Percentiles rank a stretch among this genome's conserved stretches.
Conservation (phyloP, 345 rosid species). For the Dimocarpus longan region DNA sequence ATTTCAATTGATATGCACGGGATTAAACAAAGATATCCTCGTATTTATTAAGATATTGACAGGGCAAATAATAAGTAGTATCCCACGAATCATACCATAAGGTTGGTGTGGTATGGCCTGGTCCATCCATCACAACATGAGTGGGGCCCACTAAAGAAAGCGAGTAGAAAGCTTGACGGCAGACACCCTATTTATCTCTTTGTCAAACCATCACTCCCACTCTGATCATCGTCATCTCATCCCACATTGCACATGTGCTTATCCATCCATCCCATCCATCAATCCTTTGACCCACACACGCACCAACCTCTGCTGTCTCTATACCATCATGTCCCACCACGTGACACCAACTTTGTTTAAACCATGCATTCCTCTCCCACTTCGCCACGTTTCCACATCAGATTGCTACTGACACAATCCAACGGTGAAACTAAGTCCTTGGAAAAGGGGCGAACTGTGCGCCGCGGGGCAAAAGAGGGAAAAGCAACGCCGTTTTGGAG, state of each 20-base stretch:
- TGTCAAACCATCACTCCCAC: background rate
- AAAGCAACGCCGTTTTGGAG: background rate
- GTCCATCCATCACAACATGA: background rate
- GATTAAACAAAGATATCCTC: no score
- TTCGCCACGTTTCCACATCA: background rate
- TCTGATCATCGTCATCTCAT: background rate
- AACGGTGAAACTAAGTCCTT: background rate
- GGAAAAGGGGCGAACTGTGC: background rate
- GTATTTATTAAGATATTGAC: background rate
- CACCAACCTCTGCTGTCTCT: background rate
- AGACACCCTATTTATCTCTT: background rate
- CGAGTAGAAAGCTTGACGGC: background rate
- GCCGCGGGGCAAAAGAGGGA: background rate
- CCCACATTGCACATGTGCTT: no score
- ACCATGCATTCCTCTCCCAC: background rate
- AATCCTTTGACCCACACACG: background rate
- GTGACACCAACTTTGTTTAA: background rate
- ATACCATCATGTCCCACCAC: background rate
- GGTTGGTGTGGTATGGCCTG: background rate
- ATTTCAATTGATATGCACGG: no score
- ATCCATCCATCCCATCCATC: no score
- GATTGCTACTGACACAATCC: background rate
- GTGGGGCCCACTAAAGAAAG: background rate
- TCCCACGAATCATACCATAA: background rate
- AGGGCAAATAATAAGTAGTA: no score